These are phyloP conservation scores for Botrytis aclada DNA, from an alignment of 2,329 filamentous ascomycete species.

Conservation along the genomic window DNA sequence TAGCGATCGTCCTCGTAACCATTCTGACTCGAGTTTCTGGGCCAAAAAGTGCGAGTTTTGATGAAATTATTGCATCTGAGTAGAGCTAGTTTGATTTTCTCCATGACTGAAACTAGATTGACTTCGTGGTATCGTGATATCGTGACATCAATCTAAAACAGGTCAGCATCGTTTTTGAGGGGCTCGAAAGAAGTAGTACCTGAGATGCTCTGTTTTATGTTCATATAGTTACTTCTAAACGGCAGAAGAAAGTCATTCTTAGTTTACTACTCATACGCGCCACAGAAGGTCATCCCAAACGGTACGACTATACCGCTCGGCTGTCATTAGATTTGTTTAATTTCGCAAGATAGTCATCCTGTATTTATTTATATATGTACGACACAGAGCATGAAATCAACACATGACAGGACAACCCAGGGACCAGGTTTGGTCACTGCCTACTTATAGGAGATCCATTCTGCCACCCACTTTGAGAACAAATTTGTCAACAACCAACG, in stretches of 20 bases:
- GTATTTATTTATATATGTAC: not conserved
- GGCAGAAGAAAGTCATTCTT: not conserved
- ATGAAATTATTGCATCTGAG: not conserved
- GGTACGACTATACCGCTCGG: not conserved
- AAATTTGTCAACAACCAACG: not conserved
- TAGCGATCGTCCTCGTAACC: not conserved
- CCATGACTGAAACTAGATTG: not conserved
- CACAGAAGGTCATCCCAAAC: not conserved
- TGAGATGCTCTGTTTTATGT: not conserved
- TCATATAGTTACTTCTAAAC: not conserved
- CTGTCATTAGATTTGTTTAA: not conserved
- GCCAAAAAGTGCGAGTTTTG: not conserved
- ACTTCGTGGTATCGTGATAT: not conserved
- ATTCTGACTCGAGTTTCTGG: not conserved
- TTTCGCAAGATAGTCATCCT: not conserved
- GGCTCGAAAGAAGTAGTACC: not conserved
- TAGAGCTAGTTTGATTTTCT: not conserved
- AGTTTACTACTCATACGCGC: no score
- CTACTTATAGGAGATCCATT: not conserved
- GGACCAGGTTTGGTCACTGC: not conserved
- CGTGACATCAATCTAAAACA: not conserved
- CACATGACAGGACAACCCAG: not conserved
- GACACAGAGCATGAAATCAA: no score
- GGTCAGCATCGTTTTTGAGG: not conserved
- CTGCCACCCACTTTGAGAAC: not conserved